Evolutionary conservation across 169 alveolate genomes (phyloP).

Genomic region (Plasmodium inui): DNA sequence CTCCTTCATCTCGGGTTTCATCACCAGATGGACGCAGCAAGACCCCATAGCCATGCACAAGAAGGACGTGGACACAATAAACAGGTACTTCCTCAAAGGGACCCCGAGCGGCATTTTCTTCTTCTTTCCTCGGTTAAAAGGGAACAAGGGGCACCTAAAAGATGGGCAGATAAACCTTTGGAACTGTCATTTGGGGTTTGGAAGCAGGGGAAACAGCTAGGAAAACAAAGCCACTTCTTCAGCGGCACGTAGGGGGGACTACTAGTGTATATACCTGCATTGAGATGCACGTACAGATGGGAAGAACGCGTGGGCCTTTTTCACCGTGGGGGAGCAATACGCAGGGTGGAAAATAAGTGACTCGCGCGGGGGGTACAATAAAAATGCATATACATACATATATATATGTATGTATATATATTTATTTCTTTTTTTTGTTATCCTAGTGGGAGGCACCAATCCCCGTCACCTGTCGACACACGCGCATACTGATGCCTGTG

Average conservation of each 20-base stretch:
- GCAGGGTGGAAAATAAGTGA: not conserved
- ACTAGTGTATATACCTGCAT: not conserved
- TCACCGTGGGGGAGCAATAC: not conserved
- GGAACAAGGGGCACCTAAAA: not conserved
- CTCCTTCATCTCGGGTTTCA: slow-evolving; percentile 68
- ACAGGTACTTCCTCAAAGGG: slow-evolving; percentile 35
- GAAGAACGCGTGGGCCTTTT: not conserved
- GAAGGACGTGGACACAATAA: slow-evolving; percentile 66
- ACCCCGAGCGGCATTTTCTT: slow-evolving; percentile 68
- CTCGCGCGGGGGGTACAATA: not conserved
- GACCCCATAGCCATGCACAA: slow-evolving; percentile 75
- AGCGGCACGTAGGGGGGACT: not conserved
- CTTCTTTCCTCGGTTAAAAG: not conserved
- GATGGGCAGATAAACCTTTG: not conserved
- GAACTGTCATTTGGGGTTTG: not conserved
- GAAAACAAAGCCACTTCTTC: not conserved
- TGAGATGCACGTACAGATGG: not conserved
- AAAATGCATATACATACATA: not conserved
- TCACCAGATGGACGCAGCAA: slow-evolving; percentile 62
- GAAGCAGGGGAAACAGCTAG: not conserved
- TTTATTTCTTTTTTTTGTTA: not conserved
- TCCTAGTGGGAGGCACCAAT: not conserved
- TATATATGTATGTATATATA: not conserved
- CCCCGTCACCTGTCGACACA: not conserved
- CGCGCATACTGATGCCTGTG: not conserved